Base-by-base conservation (phyloP, 1,284 basidiomycete genomes). In the Microbotryomycetes sp. region DNA sequence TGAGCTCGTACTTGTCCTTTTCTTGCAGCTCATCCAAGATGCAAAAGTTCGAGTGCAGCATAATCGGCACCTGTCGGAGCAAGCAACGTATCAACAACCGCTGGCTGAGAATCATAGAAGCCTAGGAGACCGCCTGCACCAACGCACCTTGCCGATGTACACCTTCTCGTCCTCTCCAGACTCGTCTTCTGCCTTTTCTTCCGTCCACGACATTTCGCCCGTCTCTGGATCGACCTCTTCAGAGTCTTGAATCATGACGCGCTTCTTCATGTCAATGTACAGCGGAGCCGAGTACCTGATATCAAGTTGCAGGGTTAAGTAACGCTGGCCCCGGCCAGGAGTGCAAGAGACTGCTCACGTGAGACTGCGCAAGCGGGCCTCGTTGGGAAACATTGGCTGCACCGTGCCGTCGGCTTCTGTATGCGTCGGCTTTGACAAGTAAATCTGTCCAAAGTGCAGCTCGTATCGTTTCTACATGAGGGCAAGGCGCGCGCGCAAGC, bases 391-490 rank as follows among this genome's bases (percentile, higher is more conserved):
- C 29, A 98, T 85, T 24, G 91, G 87, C 1, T 89, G 86, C 3
- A 92, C 90, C 21, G 89, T 88, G 51, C 96, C 94, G 77, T 99
- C 94, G 58, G 90, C 86, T 76, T 99, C 96, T 16, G 91, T 97
- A 64, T 93, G 86, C 18, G 90, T 94, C 31, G 94, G 91, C 67
- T 90, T 83, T 47, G 93, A 93, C 60, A 98, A 83, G 77, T 96
- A 97, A 74, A 98, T 94, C 78, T 99, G 96, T 11, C 91, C 91
- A 73, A 98, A 98, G 72, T 88, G 88, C 76, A 99, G 91, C 79
- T 97, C 91, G 77, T 96, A 97, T 65, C 94, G 89, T 71, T 90
- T 85, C 75, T 89, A 62, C n/a, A n/a, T 27, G 3, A 23, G 85
- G 75, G 83, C 15, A 49, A 18, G 27, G 57, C 47, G 65, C 59